Base-by-base conservation (phyloP, 177 flowering plant genomes). In the Vitis hybrid region DNA sequence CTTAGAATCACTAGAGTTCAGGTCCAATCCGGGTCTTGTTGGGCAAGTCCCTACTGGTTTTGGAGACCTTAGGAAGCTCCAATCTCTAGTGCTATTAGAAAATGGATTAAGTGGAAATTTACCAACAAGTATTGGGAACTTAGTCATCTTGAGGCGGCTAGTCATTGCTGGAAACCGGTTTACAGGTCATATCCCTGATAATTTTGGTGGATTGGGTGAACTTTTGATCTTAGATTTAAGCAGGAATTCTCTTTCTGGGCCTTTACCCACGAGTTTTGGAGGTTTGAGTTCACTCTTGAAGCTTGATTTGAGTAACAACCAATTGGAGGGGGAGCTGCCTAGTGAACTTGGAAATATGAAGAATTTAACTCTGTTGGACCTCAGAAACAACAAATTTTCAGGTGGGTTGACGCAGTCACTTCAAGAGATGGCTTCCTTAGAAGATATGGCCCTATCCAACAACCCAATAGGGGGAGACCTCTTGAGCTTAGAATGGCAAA, bases 291-390 rank as follows among this genome's bases (percentile, higher is more conserved):
- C 97, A 58, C 83, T 95, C 2, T 72, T 95, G 50, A 95, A 95
- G 86, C 89, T 95, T 76, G 98, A 95, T 73, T 71, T 94, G 66
- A 91, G 98, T 80, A 75, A 85, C 82, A 94, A 94, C 71, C 65
- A 59, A 11, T 63, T 94, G 52, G 74, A 73, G 11, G 96, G 95
- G 13, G 66, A 59, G 64, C 73, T 94, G 28, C 89, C 92, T n/a
- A 24, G 1, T n/a, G 90, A 83, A 52, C 68, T 90, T 50, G 86
- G 81, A 3, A 72, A 77, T 17, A 33, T 94, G 55, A 89, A 81
- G 84, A 87, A 83, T 72, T 71, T 94, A 66, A 94, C 97, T 33
- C 82, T 94, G 22, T 75, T 94, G 79, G 98, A 94, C 68, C 78
- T 92, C 10, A 85, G 97, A 62, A 80, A 77, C 75, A 94, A 94